phyloP scores from a whole-genome alignment of 208 protist species.

The Trypanosoma melophagium region DNA sequence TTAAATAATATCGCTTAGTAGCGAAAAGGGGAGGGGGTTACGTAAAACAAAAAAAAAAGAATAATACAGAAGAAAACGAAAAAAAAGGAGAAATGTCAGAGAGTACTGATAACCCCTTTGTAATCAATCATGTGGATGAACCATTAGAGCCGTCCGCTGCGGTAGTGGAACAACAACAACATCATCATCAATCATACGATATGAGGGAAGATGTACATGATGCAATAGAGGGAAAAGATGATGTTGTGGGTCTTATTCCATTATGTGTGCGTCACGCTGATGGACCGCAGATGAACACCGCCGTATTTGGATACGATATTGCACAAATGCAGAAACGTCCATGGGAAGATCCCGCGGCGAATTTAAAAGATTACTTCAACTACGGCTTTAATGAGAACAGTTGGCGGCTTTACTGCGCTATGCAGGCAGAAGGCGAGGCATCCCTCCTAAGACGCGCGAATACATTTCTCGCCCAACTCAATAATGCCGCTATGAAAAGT shows the following conservation, averaged over 20 bases:
- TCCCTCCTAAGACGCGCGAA: conserved; percentile 62
- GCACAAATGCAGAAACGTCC: conserved; percentile 75
- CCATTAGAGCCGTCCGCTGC: neutral
- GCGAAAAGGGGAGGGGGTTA: too few relatives aligned
- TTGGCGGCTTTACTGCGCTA: conserved; percentile 82
- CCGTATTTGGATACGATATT: conserved; percentile 85
- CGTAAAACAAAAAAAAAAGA: neutral
- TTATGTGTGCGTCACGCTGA: conserved; percentile 61
- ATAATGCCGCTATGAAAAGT: conserved; percentile 25
- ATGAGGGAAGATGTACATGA: neutral
- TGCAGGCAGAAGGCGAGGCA: conserved; percentile 68
- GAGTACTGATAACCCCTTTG: neutral
- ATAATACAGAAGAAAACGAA: neutral
- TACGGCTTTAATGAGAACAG: conserved; percentile 89
- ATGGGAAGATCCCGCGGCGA: conserved; percentile 76
- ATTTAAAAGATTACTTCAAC: conserved; percentile 89
- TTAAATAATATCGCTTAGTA: too few relatives aligned
- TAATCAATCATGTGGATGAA: neutral
- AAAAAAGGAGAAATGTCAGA: neutral
- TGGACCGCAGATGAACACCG: conserved; percentile 58
- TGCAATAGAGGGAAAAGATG: neutral
- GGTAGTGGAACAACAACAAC: neutral
- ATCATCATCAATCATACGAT: neutral
- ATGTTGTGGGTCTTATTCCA: conserved; percentile 65
- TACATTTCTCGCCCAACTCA: conserved; percentile 53